Base-by-base conservation (phyloP, 2,329 filamentous ascomycete genomes). In the Colletotrichum sansevieriae region DNA sequence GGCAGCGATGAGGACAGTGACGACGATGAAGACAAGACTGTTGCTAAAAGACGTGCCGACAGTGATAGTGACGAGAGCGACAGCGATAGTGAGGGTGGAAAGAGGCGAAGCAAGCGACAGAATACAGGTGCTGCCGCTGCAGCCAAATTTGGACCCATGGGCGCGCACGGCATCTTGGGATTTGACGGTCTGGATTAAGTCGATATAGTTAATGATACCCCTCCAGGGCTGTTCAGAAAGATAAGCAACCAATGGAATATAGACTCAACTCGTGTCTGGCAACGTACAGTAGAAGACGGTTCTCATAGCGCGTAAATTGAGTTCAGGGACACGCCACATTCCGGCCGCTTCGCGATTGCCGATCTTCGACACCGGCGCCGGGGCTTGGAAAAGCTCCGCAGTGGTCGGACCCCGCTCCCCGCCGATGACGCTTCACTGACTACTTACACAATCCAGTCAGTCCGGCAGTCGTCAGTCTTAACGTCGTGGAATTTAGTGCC, bases 131-230 rank as follows among this genome's bases (percentile, higher is more conserved):
- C 20, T 12, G 44, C 49, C 15, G 81, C 83, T 70, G 81, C 83
- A 51, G 78, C 71, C 61, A 83, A 83, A 58, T 76, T 86, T 6
- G 84, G 84, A 3, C 82, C 83, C 12, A 83, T 82, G 77, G 84
- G 84, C 20, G 83, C 83, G 3, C 84, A 87, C 51, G 84, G 84
- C 56, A 79, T 87, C n/a, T 73, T 86, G 71, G 82, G 81, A 5
- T 85, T 87, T 68, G 81, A 83, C 12, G 83, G 81, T 8, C 66
- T 86, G 71, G 83, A 85, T 65, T 85, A 39, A 74, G 60, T 56
- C 41, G 51, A 70, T 49, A 41, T 35, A 56, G 57, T 18, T 64
- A 65, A 60, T 71, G 66, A 71, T 71, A 71, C 70, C 68, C 65
- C 62, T 62, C 61, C 52, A 57, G 52, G 41, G 58, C 51, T 52